Base-by-base conservation (phyloP, 2,329 filamentous ascomycete species). In the Colletotrichum tabaci region DNA sequence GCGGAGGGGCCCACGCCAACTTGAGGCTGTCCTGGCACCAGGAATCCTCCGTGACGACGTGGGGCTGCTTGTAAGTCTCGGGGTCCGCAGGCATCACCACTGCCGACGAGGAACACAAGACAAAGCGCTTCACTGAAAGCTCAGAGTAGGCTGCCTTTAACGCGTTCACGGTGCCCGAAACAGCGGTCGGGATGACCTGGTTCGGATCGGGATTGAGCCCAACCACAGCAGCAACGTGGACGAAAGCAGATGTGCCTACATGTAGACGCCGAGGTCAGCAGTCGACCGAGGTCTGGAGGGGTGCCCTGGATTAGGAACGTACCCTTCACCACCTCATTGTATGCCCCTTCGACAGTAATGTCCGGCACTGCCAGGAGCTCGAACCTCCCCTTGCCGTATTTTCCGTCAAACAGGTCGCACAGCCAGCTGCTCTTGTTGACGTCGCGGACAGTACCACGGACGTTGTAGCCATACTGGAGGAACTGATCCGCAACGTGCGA, bases 401-500 rank as follows among this genome's bases (percentile, higher is more conserved):
- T 75, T n/a, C 79, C 74, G 10, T 79, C 78, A 15, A 81, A 80
- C 0, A 76, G 63, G 1, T 75, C 66, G 2, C 56, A 44, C 9
- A 80, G 63, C 77, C 79, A 81, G 3, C 75, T 70, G n/a, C 67
- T 70, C 46, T 80, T 82, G 61, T 71, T 21, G 1, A 67, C 62
- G n/a, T 75, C 76, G 16, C 82, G 79, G 3, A 82, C 82, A 13
- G 82, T 83, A 23, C 82, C 83, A 18, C 82, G 75, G 15, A 84
- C 83, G 4, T 67, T 74, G 67, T 82, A 83, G 7, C 82, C 82
- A 3, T 77, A 67, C 2, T 73, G 21, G 1, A 85, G 78, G 12
- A 84, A 75, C 0, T 77, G 75, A 2, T 81, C 80, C 49, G 80
- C 76, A 61, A 81, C 80, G 71, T 84, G 82, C 47, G 81, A 79